These are phyloP conservation scores for Penicillium chermesinum DNA, from an alignment of 495 filamentous ascomycete species.

Conservation along the genomic window DNA sequence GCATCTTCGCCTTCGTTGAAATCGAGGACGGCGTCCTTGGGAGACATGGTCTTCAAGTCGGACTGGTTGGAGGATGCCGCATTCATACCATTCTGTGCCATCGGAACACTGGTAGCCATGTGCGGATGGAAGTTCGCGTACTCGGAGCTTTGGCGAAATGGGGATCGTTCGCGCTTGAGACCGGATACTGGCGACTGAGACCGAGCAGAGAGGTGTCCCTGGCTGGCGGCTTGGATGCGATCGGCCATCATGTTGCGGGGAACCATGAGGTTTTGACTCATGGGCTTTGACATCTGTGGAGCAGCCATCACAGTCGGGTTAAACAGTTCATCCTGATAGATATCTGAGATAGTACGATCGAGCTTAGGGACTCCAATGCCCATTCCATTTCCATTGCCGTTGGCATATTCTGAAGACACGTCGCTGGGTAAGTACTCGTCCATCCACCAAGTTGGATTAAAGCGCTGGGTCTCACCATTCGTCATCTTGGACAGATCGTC, in stretches of 20 bases:
- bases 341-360: slow-evolving; percentile 78
- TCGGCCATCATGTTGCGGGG: slow-evolving; percentile 64
- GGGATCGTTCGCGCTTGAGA: slow-evolving; percentile 66
- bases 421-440: slow-evolving; percentile 57
- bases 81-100: slow-evolving; percentile 34
- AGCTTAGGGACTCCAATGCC: slow-evolving; percentile 65
- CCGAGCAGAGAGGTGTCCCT: slow-evolving; percentile 59
- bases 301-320: slow-evolving; percentile 58
- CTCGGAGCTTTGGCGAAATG: slow-evolving; percentile 74
- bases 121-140: slow-evolving; percentile 42
- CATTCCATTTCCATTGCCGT: slow-evolving; percentile 23
- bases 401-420: slow-evolving; percentile 43
- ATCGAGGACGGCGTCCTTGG: slow-evolving; percentile 86
- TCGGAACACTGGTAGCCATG: slow-evolving; percentile 38
- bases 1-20: slow-evolving; percentile 68
- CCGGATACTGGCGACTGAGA: slow-evolving; percentile 50
- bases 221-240: slow-evolving; percentile 72
- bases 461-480: slow-evolving; percentile 48
- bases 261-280: slow-evolving; percentile 42
- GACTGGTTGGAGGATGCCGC: slow-evolving; percentile 19
- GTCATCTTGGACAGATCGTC: slow-evolving; percentile 43
- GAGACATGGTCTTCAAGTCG: slow-evolving; percentile 83
- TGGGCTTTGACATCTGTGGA: slow-evolving; percentile 37
- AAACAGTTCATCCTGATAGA: slow-evolving; percentile 81
- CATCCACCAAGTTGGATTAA: slow-evolving; percentile 49